Conservation (phyloP, 1,139 yeast species). For the Kodamaea alishanica region DNA sequence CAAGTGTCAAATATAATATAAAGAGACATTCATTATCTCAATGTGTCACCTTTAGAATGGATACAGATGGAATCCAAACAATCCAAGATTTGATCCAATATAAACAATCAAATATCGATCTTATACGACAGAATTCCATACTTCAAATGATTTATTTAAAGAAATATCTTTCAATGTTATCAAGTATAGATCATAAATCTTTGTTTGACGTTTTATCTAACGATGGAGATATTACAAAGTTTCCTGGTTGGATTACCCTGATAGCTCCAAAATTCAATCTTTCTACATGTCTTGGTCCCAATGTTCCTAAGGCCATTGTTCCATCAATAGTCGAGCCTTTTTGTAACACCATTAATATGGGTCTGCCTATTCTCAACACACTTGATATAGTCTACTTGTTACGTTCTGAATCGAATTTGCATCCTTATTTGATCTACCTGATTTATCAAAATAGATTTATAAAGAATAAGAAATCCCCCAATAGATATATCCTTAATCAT, state of each 20-base stretch:
- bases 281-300: conserved; percentile 3
- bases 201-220: neutral
- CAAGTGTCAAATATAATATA: conserved; percentile 17
- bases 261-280: conserved; percentile 5
- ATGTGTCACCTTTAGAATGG: conserved; percentile 6
- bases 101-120: neutral
- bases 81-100: conserved; percentile 4
- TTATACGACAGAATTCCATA: conserved; percentile 1
- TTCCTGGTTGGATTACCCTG: conserved; percentile 15
- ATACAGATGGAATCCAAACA: conserved; percentile 8
- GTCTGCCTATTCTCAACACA: conserved; percentile 2
- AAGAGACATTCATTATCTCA: conserved; percentile 7
- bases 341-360: conserved; percentile 1
- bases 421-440: conserved; percentile 12
- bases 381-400: conserved; percentile 11
- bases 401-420: conserved; percentile 6
- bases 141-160: conserved; percentile 9
- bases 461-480: conserved; percentile 6
- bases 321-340: conserved; percentile 1
- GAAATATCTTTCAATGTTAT: conserved; percentile 4
- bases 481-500: conserved; percentile 13
- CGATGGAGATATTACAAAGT: conserved; percentile 5
- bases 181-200: conserved; percentile 1
- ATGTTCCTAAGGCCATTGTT: neutral
- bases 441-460: conserved; percentile 6